Percentiles rank a stretch among this genome's conserved stretches.
These are phyloP conservation scores for Acacia concinna DNA, from an alignment of 331 rosid genomes.

Conservation along the genomic window DNA sequence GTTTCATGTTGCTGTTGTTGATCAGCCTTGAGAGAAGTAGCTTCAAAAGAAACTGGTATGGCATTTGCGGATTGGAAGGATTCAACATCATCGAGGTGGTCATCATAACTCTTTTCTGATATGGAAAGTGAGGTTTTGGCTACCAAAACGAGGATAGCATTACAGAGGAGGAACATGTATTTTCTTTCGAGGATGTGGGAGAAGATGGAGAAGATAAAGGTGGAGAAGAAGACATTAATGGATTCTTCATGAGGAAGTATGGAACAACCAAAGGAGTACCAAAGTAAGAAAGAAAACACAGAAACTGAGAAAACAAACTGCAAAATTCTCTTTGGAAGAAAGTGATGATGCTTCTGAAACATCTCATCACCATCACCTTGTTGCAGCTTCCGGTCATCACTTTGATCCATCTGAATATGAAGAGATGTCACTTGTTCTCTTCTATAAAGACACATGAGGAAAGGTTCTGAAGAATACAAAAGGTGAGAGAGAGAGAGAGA, in stretches of 20 bases:
- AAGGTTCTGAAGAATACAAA: not conserved
- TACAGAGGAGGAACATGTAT: slow-evolving; percentile 72
- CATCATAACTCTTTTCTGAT: not conserved
- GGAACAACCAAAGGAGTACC: slow-evolving; percentile 43
- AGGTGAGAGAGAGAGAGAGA: not conserved
- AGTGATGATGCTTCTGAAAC: not conserved
- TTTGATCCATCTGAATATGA: slow-evolving; percentile 28
- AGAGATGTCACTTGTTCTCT: not conserved
- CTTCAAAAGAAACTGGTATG: not conserved
- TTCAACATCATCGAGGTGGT: not conserved
- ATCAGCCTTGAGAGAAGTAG: not conserved
- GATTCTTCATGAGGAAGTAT: slow-evolving; percentile 43
- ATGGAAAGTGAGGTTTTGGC: slow-evolving; percentile 35
- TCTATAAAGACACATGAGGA: not conserved
- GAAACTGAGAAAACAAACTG: slow-evolving; percentile 43
- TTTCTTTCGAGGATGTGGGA: slow-evolving; percentile 60
- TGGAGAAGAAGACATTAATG: slow-evolving; percentile 53
- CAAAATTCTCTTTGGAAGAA: slow-evolving; percentile 36
- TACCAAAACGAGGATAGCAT: slow-evolving; percentile 64
- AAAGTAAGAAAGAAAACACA: slow-evolving; percentile 37
- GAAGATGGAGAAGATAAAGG: slow-evolving; percentile 52
- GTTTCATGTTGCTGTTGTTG: slow-evolving; percentile 13
- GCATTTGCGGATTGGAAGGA: not conserved
- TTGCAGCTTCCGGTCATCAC: slow-evolving; percentile 15
- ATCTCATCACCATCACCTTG: not conserved